Base-by-base conservation (phyloP, 2,329 filamentous ascomycete species). In the Ceratocystis cubensis region DNA sequence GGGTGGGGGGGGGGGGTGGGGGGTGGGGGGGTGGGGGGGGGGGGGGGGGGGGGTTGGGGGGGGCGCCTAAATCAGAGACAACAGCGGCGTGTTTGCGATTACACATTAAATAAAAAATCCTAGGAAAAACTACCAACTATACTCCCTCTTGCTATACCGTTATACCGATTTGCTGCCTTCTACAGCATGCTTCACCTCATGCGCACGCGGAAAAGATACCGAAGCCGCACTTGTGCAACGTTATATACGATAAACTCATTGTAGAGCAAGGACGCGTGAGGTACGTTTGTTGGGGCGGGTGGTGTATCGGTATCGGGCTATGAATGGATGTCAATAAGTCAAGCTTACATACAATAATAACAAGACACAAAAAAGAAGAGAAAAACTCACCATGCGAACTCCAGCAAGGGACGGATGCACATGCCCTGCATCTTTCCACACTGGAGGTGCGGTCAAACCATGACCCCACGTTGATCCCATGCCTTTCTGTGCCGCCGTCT, bases 181-280 rank as follows among this genome's bases (percentile, higher is more conserved):
- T 28, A 53, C 8, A 6, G 37, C 10, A 7, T 53, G 22, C 48
- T 28, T 53, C 76, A 84, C 22, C 25, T 53, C 76, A 84, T 81
- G 72, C 79, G 80, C 61, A 89, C 82, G 5, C 84, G 81, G 72
- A 90, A 81, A 3, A 91, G 77, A 71, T 91, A 90, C 4, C 87
- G 81, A 4, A 90, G 78, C 56, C 85, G 84, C 44, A 91, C 81
- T 73, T 91, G 88, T 0, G 84, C 78, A 2, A 88, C 77, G 70
- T 90, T 81, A 71, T 91, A 91, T 64, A 80, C 80, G 69, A 90
- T 89, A 73, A 85, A 90, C 76, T 91, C 88, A 72, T 91, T 90
- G 76, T 90, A 90, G 63, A 76, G 73, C 25, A 91, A 77, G 33
- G 73, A 75, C 0, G 82, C 79, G 10, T 74, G 71, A 0, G 69